Evolutionary conservation across 2,329 filamentous ascomycete species (phyloP).

Genomic region (Clarireedia sp.): DNA sequence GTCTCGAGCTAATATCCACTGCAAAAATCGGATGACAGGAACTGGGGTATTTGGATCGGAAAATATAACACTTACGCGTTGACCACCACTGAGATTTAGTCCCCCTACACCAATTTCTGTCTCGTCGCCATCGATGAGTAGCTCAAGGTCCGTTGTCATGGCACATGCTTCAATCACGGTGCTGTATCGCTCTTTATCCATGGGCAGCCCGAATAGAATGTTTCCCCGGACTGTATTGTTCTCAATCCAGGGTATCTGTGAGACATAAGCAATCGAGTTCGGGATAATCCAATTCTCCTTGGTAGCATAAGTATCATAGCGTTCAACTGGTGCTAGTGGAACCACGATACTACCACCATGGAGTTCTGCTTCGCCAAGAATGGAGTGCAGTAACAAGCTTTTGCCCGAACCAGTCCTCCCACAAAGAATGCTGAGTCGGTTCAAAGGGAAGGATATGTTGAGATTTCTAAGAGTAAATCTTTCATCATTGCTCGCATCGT

Average conservation of each 20-base stretch:
- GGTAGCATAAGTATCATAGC: constrained; percentile 53
- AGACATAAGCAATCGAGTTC: constrained; percentile 61
- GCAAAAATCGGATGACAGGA: no score
- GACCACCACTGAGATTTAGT: constrained; percentile 73
- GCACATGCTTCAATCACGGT: constrained; percentile 65
- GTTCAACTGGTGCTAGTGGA: constrained; percentile 43
- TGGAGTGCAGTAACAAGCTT: constrained; percentile 61
- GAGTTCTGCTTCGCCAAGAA: constrained; percentile 68
- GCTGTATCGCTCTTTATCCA: constrained; percentile 55
- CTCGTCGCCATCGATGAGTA: constrained; percentile 64
- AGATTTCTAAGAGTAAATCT: constrained; percentile 58
- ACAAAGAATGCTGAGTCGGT: constrained; percentile 63
- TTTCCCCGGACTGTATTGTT: constrained; percentile 71
- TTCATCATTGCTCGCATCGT: constrained; percentile 5
- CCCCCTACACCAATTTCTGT: constrained; percentile 79
- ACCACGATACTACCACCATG: constrained; percentile 51
- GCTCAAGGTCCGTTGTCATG: constrained; percentile 63
- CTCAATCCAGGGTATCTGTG: constrained; percentile 77
- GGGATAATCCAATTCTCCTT: constrained; percentile 57
- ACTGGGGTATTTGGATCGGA: no score
- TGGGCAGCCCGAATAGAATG: constrained; percentile 66
- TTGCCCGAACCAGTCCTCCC: constrained; percentile 73
- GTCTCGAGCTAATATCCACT: no score
- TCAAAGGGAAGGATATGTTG: constrained; percentile 55
- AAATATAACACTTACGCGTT: constrained; percentile 34